These are phyloP conservation scores for Albatrellus ellisii DNA, from an alignment of 768 basidiomycete species.

Conservation along the genomic window DNA sequence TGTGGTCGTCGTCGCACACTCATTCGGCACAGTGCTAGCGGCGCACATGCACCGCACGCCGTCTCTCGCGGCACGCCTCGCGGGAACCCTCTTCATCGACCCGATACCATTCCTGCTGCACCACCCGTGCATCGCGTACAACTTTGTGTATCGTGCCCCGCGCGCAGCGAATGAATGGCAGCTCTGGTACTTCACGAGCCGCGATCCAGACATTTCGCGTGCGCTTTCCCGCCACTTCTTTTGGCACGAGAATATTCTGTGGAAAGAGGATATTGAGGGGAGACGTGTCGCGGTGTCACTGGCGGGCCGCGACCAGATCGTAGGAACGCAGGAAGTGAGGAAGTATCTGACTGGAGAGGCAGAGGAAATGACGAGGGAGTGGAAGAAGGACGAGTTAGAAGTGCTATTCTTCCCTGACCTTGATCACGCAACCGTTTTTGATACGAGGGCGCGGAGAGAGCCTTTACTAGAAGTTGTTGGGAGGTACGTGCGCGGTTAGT, in stretches of 20 bases:
- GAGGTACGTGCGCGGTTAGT: conserved; percentile 21
- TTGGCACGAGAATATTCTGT: conserved; percentile 50
- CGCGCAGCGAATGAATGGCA: conserved; percentile 45
- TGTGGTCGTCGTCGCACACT: conserved; percentile 40
- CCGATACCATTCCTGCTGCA: conserved; percentile 56
- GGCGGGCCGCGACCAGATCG: conserved; percentile 29
- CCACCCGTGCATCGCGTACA: conserved; percentile 46
- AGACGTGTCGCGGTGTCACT: conserved; percentile 23
- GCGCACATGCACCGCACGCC: conserved; percentile 34
- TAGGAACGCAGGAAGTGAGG: conserved; percentile 25
- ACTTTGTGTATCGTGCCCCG: conserved; percentile 50
- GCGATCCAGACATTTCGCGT: conserved; percentile 48
- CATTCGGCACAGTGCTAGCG: conserved; percentile 47
- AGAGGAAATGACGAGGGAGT: conserved; percentile 13
- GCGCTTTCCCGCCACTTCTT: conserved; percentile 50
- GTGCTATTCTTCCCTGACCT: conserved; percentile 26
- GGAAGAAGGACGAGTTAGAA: conserved; percentile 22
- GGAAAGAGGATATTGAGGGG: conserved; percentile 38
- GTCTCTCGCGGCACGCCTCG: conserved; percentile 21
- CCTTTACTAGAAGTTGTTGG: conserved; percentile 21
- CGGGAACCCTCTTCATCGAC: conserved; percentile 40
- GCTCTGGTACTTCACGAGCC: conserved; percentile 54
- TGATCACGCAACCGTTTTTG: conserved; percentile 30
- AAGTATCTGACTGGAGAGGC: conserved; percentile 26
- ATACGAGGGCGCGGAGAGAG: conserved; percentile 17